Percentiles rank a stretch among this genome's conserved stretches.
phyloP scores from a whole-genome alignment of 225 moss, liverwort and hornwort species.

The Climacium dendroides region DNA sequence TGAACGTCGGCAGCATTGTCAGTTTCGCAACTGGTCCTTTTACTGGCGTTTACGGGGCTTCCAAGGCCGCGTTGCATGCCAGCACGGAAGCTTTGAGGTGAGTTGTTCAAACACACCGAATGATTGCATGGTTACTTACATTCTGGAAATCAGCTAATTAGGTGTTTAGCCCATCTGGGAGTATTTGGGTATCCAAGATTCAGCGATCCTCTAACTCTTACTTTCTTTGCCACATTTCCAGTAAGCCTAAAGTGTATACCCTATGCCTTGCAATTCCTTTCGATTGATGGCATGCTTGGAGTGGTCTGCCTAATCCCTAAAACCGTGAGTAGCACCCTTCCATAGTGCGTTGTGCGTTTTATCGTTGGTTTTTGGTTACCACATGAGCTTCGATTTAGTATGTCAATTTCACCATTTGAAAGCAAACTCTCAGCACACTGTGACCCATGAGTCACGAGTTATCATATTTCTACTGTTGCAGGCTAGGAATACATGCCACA shows the following conservation, averaged over 20 bases:
- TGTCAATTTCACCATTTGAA: background rate
- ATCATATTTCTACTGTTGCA: background rate
- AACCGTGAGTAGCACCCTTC: background rate
- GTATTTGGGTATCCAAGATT: background rate
- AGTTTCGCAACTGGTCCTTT: slow-evolving; percentile 28
- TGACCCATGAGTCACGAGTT: background rate
- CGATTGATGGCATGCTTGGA: background rate
- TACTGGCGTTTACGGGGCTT: slow-evolving; percentile 22
- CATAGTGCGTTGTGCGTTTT: background rate
- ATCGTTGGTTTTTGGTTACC: background rate
- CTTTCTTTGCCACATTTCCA: background rate
- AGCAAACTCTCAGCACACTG: background rate
- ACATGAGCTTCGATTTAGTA: background rate
- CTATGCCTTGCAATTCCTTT: background rate
- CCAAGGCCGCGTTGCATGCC: slow-evolving; percentile 46
- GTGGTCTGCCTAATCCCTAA: background rate
- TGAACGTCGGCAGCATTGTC: slow-evolving; percentile 44
- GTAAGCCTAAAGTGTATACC: background rate
- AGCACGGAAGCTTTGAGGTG: slow-evolving; percentile 40
- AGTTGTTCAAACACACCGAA: background rate
- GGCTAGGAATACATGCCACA: background rate
- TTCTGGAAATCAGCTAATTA: background rate
- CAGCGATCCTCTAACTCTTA: background rate
- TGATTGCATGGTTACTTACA: background rate
- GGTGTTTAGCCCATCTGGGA: background rate